Evolutionary conservation across 2,329 filamentous ascomycete species (phyloP), one percentile per base, ranked within the genome.

Genomic region (Seiridium unicorne): DNA sequence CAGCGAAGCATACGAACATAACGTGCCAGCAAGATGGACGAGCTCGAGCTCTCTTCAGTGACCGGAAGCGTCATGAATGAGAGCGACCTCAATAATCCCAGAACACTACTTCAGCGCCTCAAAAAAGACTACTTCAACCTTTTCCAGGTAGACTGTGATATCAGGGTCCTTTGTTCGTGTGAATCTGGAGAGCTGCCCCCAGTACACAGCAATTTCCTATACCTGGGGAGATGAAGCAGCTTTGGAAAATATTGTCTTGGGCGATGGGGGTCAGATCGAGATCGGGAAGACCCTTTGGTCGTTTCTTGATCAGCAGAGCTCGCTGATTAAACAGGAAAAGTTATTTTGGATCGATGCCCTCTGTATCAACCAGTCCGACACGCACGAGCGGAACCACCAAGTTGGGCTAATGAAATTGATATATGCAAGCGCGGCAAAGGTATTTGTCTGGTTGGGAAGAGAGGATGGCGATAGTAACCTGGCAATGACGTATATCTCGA

Each of bases 261-360:
- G 32, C 2, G 1, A 13, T 32, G 48, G 48, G 11, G 48, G 32
- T 5, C 11, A 7, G 4, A 51, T 51, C 11, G 48, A 13, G 5
- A 51, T 51, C 32, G 48, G 48, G 7, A 31, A 51, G 13, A 51
- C 18, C n/a, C 48, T 44, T 32, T 49, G 47, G 26, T 35, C 42
- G 10, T 40, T 44, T 40, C 36, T 58, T 51, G 18, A 51, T 42
- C 44, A 51, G 10, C 56, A 44, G 13, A 13, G 4, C 32, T 26
- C n/a, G 11, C 6, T 11, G 13, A 31, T 40, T 40, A 32, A 44
- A 18, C 46, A 40, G 13, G 35, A 13, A 31, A 51, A 5, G 4
- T 35, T 18, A 40, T 53, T 59, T 11, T 60, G 58, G 58, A 44
- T 60, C 46, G 58, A 60, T 36, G 58, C 58, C 11, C 34, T 60